phyloP scores from a whole-genome alignment of 2,329 filamentous ascomycete species.

The Decorospora gaudefroyi region DNA sequence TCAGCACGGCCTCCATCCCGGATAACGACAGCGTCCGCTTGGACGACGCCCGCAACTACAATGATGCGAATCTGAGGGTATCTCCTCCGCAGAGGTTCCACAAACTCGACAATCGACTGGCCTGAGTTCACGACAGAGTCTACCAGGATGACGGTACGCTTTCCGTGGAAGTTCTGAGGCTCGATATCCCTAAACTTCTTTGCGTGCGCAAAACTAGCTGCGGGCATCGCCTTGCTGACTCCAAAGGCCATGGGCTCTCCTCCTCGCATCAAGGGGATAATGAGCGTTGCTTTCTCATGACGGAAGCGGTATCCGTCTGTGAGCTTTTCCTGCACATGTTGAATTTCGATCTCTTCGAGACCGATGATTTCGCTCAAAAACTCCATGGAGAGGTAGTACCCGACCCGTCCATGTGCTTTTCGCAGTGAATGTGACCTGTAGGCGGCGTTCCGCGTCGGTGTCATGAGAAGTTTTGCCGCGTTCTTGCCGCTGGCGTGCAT shows the following conservation, averaged over 20 bases:
- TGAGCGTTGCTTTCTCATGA: conserved; percentile 56
- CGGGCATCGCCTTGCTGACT: conserved; percentile 58
- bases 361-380: conserved; percentile 56
- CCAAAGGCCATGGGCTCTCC: conserved; percentile 66
- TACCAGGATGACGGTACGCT: conserved; percentile 57
- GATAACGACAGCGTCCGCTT: conserved; percentile 35
- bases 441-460: conserved; percentile 58
- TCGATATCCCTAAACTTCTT: conserved; percentile 51
- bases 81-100: conserved; percentile 35
- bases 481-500: conserved; percentile 53
- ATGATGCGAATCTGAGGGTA: conserved; percentile 53
- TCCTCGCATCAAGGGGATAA: conserved; percentile 66
- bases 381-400: conserved; percentile 59
- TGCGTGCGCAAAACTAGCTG: conserved; percentile 59
- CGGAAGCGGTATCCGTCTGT: conserved; percentile 33
- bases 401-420: conserved; percentile 56
- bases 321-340: conserved; percentile 42
- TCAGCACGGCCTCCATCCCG: conserved; percentile 13
- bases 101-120: conserved; percentile 55
- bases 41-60: conserved; percentile 61
- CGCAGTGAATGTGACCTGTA: conserved; percentile 55
- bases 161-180: conserved; percentile 47
- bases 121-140: conserved; percentile 67
- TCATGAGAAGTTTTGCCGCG: conserved; percentile 58
- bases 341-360: conserved; percentile 55